Evolutionary conservation across 768 basidiomycete species (phyloP), one percentile per base, ranked within the genome.

Genomic region (Lactarius deliciosus): DNA sequence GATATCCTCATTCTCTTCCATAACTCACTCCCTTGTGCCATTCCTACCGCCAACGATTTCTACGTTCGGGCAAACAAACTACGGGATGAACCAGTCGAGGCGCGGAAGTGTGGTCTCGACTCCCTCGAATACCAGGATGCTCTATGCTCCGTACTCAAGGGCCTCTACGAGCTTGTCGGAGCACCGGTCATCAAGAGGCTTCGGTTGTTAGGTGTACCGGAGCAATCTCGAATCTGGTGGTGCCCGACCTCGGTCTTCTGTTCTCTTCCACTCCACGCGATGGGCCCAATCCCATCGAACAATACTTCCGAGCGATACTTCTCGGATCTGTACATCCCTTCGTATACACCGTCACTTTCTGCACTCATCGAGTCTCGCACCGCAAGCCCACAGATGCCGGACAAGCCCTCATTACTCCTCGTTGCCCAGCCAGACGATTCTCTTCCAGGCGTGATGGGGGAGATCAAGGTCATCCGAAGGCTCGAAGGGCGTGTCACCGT

Each of bases 321-420:
- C 15, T 57, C 60, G 11, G 58, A 65, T n/a, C 11, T 61, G 18
- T 63, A 60, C 18, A 28, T 65, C 16, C 56, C 59, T 22, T 69
- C 68, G n/a, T 69, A 69, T 36, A 65, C 64, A 9, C 67, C 67
- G 5, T 43, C 67, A 11, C 56, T 68, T 10, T 57, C 47, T 20
- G 50, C 68, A 11, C 40, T 68, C 20, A 53, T 68, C 16, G 45
- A 47, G 9, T 54, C 47, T 15, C 38, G 65, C 22, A 45, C 25
- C n/a, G 43, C 20, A 22, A 10, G 7, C 15, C 41, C 34, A 22
- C 16, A 28, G 13, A 57, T 45, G 5, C 6, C 25, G 1, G 50
- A 60, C 8, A 11, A 45, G 15, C 64, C 64, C 11, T 41, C 36
- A 8, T 18, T 65, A 8, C 47, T 65, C 16, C 34, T 57, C 13